A percentile compares a stretch with the other conserved stretches of the same genome.
phyloP scores from a whole-genome alignment of 1,139 yeast genomes.

The Yamadazyma membranifaciens region DNA sequence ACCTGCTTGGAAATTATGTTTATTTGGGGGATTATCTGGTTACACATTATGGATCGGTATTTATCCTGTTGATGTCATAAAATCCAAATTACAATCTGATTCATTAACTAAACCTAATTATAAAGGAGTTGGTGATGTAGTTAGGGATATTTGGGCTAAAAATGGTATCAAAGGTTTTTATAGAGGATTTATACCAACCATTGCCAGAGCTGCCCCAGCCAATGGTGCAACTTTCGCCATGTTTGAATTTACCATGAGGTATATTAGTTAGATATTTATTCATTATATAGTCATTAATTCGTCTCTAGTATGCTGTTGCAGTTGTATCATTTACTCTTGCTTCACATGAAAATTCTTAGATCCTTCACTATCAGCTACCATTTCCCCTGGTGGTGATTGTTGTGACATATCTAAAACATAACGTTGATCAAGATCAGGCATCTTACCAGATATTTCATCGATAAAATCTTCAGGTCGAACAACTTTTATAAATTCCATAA shows the following conservation, averaged over 20 bases:
- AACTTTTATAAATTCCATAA: slow-evolving; percentile 45
- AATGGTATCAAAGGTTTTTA: slow-evolving; percentile 76
- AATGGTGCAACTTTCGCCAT: slow-evolving; percentile 95
- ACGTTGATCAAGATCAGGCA: neutral
- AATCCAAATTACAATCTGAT: slow-evolving; percentile 86
- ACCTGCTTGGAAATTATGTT: slow-evolving; percentile 82
- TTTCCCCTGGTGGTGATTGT: neutral
- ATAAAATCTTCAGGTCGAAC: slow-evolving; percentile 42
- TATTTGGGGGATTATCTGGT: slow-evolving; percentile 84
- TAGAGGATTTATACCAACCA: slow-evolving; percentile 86
- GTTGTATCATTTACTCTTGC: neutral
- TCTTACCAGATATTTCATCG: slow-evolving; percentile 16
- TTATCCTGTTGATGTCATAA: slow-evolving; percentile 84
- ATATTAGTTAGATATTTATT: slow-evolving; percentile 22
- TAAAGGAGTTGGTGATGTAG: slow-evolving; percentile 53
- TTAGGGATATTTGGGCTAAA: slow-evolving; percentile 47
- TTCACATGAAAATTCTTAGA: neutral
- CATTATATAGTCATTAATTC: slow-evolving; percentile 4
- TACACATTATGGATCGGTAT: slow-evolving; percentile 78
- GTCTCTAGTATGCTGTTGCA: neutral
- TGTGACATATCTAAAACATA: neutral
- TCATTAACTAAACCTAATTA: slow-evolving; percentile 50
- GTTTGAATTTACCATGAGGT: slow-evolving; percentile 82
- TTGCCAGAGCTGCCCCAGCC: slow-evolving; percentile 94
- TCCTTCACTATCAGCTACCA: neutral